Evolutionary conservation across 306 rosid genomes (phyloP), one percentile per base, ranked within the genome.

Genomic region (Cicer pinnatifidum): DNA sequence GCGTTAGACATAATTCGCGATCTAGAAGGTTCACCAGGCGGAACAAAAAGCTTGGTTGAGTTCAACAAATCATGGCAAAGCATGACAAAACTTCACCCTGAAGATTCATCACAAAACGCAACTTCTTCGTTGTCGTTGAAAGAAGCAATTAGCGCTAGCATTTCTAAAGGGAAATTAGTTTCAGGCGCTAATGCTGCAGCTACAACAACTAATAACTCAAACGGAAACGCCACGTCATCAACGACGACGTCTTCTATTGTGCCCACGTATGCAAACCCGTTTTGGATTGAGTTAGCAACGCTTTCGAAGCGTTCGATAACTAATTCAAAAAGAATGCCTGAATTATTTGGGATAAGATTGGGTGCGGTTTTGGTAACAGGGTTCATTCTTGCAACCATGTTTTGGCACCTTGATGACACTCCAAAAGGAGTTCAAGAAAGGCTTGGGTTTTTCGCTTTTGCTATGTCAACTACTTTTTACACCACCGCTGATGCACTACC

Each of bases 401-500:
- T 87, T 40, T 94, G 97, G 96, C 80, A 85, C 0, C 89, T 94
- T 0, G 99, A 94, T 9, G 67, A 83, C 52, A 82, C 97, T 0
- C 99, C 99, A 0, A 91, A 86, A 72, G 99, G 99, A 0, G 89
- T 84, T 3, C 96, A 94, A 69, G 99, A 91, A 23, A 86, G 97
- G 10, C 71, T 95, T 0, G 99, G 99, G 0, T 95, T 95, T 80
- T 85, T 91, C 76, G 97, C 99, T 0, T 95, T 95, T 51, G 99
- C 99, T 1, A 95, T 95, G 99, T 95, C 99, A 43, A 95, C 99
- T 3, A 91, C 99, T 0, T 94, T 87, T 86, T 94, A 94, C 82
- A 90, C 97, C 8, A 91, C 97, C 3, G 97, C 99, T 0, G 97
- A 94, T 67, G 97, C 99, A 4, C 86, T 94, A 1, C 99, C 99